These are phyloP conservation scores for Babesia microti DNA, from an alignment of 169 alveolate genomes.

Conservation along the genomic window DNA sequence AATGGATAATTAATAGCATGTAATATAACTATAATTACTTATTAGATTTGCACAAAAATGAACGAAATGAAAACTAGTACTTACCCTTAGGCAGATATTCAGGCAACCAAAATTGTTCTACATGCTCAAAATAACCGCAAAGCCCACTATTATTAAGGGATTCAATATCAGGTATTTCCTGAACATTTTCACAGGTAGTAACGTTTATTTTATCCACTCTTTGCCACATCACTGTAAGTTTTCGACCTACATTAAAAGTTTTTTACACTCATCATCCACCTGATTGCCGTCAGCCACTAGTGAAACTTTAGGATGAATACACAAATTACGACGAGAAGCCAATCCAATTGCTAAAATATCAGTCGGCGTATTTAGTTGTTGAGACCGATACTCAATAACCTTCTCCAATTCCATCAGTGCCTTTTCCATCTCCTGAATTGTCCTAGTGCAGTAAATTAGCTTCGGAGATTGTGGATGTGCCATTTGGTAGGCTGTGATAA, in stretches of 20 bases:
- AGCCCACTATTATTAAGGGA: constrained; percentile 44
- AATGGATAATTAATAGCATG: background rate
- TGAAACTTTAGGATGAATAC: constrained; percentile 81
- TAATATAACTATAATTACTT: background rate
- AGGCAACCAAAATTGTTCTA: constrained; percentile 55
- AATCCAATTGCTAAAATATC: constrained; percentile 74
- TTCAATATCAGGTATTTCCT: constrained; percentile 48
- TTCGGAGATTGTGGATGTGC: constrained; percentile 72
- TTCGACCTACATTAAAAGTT: constrained; percentile 30
- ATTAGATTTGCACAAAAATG: too few species aligned
- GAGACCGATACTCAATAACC: constrained; percentile 69
- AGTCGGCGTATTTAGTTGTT: constrained; percentile 8
- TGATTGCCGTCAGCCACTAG: constrained; percentile 75
- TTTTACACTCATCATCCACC: constrained; percentile 75
- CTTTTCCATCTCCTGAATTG: constrained; percentile 97
- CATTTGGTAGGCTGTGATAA: constrained; percentile 80
- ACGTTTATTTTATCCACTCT: constrained; percentile 37
- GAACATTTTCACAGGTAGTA: constrained; percentile 18
- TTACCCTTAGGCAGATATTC: constrained; percentile 44
- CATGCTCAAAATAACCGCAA: constrained; percentile 73
- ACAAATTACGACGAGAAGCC: constrained; percentile 80
- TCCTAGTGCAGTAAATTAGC: constrained; percentile 82
- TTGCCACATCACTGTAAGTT: constrained; percentile 51
- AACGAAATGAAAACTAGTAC: too few species aligned
- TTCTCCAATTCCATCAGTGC: constrained; percentile 84